phyloP scores from a whole-genome alignment of 192 early-diverging fungal species.

The Ambispora gerdemannii region DNA sequence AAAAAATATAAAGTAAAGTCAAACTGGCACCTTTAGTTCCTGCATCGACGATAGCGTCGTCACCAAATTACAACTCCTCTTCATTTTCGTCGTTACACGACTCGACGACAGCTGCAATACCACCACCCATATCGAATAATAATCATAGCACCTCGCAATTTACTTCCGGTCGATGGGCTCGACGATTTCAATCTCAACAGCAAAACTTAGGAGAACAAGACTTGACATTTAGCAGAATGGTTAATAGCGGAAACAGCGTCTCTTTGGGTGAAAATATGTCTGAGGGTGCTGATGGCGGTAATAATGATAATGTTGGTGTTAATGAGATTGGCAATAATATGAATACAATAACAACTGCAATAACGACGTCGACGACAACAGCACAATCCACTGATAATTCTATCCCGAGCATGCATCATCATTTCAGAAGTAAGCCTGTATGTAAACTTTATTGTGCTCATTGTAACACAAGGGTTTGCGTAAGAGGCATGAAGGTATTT shows the following conservation, averaged over 20 bases:
- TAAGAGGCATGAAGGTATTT: constrained; percentile 72
- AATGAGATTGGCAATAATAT: background rate
- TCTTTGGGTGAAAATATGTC: background rate
- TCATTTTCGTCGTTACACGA: background rate
- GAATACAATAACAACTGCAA: constrained; percentile 3
- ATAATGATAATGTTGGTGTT: background rate
- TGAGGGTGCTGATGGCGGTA: too few relatives aligned
- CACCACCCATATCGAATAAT: background rate
- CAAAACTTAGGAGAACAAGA: background rate
- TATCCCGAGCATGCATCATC: constrained; percentile 14
- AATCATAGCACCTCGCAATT: too few relatives aligned
- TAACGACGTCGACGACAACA: constrained; percentile 11
- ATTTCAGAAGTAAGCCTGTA: constrained; percentile 53
- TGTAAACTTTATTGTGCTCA: constrained; percentile 64
- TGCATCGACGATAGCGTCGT: background rate
- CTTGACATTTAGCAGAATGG: constrained; percentile 8
- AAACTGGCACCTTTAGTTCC: constrained; percentile 22
- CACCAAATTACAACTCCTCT: constrained; percentile 6
- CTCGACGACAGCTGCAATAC: background rate
- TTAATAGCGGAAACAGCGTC: background rate
- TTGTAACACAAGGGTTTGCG: constrained; percentile 61
- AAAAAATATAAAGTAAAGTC: too few relatives aligned
- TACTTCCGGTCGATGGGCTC: constrained; percentile 7
- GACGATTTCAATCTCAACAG: constrained; percentile 1
- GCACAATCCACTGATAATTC: background rate